Base-by-base conservation (phyloP, 257 asterid genomes). In the Solanum piurae region DNA sequence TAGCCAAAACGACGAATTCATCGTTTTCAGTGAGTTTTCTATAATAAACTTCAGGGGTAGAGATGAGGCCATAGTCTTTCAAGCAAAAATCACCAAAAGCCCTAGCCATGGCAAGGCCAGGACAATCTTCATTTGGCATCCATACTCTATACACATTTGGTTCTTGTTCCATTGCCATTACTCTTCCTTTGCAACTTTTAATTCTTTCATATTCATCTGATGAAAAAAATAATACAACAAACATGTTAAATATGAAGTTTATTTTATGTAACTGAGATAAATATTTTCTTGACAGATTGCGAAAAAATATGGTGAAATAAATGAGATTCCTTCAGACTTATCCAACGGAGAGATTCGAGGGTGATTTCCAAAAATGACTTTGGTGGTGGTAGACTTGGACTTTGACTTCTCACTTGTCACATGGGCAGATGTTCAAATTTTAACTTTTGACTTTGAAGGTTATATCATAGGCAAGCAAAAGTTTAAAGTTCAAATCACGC, bases 51-150 rank as follows among this genome's bases (percentile, higher is more conserved):
- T 92, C 88, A n/a, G 99, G 99, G 14, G 93, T 92, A 11, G 98
- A 94, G 58, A 94, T 93, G 58, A 96, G 93, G 38, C 99, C 99
- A 46, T 40, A 95, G 83, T 96, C 98, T 85, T 96, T 95, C 64
- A 96, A 88, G 89, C 98, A 95, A 86, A 96, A 96, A 87, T 95
- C 99, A 62, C 99, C 99, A 76, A 96, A 96, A 44, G 98, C 98
- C 71, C 98, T 90, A 3, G 99, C 94, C 99, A 96, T 96, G 88
- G 98, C 99, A 68, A 96, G 93, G 27, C 99, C 99, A 1, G 99
- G 99, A 90, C 96, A 94, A 86, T 95, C 98, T 91, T 94, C 93
- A 73, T 95, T 90, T 16, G 99, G 99, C 98, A 96, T 94, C 99
- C 99, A 96, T 34, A 96, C 89, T 84, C 98, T 87, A 83, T 89